Conservation (phyloP, 169 alveolate species). For the Plasmodium vivax region DNA sequence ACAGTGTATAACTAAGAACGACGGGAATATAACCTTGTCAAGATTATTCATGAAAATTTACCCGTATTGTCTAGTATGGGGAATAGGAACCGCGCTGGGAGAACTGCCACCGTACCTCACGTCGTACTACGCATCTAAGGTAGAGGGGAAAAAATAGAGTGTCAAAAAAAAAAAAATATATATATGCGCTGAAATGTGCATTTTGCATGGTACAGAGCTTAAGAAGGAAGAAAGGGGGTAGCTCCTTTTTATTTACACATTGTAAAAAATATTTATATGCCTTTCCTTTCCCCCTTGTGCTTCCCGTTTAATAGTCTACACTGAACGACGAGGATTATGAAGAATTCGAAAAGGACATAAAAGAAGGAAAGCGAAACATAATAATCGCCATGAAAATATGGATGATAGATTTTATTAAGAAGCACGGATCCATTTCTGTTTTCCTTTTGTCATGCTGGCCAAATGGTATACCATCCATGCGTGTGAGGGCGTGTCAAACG, state of each 20-base stretch:
- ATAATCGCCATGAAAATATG: constrained; percentile 82
- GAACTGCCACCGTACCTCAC: constrained; percentile 97
- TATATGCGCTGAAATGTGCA: not conserved
- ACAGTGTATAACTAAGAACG: constrained; percentile 38
- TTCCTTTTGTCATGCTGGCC: constrained; percentile 90
- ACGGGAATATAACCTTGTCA: constrained; percentile 51
- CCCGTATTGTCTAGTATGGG: constrained; percentile 92
- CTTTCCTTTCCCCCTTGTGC: not conserved
- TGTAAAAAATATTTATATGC: constrained; percentile 2
- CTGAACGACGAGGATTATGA: constrained; percentile 62
- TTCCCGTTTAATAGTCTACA: constrained; percentile 28
- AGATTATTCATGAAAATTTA: constrained; percentile 74
- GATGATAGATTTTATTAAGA: constrained; percentile 85
- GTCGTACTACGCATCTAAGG: constrained; percentile 92
- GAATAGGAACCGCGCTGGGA: constrained; percentile 96
- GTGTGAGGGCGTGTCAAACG: not conserved
- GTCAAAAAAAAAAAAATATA: not conserved
- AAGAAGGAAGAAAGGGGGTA: not conserved
- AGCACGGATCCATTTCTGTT: constrained; percentile 91
- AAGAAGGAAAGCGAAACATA: constrained; percentile 71
- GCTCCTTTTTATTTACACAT: not conserved
- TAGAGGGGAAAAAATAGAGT: constrained; percentile 8
- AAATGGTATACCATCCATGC: constrained; percentile 76
- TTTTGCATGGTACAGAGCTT: not conserved
- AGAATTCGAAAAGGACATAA: constrained; percentile 67